Percentiles rank a stretch among this genome's conserved stretches.
These are phyloP conservation scores for Moesziomyces sp. DNA, from an alignment of 1,284 basidiomycete species.

Conservation along the genomic window DNA sequence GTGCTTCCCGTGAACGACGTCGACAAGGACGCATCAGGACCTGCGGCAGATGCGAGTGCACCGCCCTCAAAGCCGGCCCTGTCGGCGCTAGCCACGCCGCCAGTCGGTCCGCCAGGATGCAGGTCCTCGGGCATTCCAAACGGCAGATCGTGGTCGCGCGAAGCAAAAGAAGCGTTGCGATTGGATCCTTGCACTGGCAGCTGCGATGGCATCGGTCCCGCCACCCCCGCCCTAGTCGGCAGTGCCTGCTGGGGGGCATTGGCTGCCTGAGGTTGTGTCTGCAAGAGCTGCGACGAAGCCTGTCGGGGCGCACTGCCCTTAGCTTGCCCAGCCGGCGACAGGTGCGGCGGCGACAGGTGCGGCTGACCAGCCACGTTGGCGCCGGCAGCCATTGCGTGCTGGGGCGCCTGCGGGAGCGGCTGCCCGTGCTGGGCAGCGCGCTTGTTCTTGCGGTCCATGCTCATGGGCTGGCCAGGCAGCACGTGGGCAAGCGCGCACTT, in stretches of 20 bases:
- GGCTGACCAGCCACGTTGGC: conserved; percentile 3
- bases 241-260: not conserved
- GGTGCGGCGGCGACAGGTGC: not conserved
- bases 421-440: conserved; percentile 81
- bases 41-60: not conserved
- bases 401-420: conserved; percentile 40
- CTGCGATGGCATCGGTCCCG: conserved; percentile 11
- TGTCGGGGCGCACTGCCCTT: conserved; percentile 11
- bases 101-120: conserved; percentile 13
- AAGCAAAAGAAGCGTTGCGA: conserved; percentile 73
- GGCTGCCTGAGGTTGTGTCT: not conserved
- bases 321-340: conserved; percentile 2
- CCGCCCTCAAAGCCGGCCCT: conserved; percentile 29
- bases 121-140: conserved; percentile 75
- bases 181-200: conserved; percentile 9
- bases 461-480: conserved; percentile 83
- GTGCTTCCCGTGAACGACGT: conserved; percentile 26
- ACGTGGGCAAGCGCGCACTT: conserved; percentile 87
- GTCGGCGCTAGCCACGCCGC: conserved; percentile 10
- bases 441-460: conserved; percentile 98
- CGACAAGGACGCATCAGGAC: conserved; percentile 13
- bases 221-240: not conserved
- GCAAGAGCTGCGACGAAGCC: conserved; percentile 7
- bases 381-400: conserved; percentile 8
- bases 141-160: conserved; percentile 80